phyloP scores from a whole-genome alignment of 2,329 filamentous ascomycete genomes.

The Trichoderma asperellum region DNA sequence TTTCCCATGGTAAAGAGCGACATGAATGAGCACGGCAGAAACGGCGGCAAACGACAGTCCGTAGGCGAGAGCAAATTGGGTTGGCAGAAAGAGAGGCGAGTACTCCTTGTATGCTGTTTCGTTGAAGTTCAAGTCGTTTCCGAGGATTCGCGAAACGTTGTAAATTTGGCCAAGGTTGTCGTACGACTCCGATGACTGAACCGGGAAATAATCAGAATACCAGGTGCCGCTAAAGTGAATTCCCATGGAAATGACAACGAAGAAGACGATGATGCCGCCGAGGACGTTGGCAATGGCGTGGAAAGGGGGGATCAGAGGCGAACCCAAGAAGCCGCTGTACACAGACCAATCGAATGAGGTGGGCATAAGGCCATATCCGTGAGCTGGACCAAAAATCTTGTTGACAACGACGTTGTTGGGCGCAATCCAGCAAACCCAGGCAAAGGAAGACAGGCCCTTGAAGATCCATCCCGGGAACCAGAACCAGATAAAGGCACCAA shows the following conservation, averaged over 20 bases:
- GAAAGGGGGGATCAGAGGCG: slow-evolving; percentile 58
- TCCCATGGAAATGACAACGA: slow-evolving; percentile 60
- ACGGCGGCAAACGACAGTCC: slow-evolving; percentile 71
- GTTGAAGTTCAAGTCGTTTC: slow-evolving; percentile 60
- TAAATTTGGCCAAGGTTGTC: slow-evolving; percentile 66
- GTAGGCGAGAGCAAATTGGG: slow-evolving; percentile 64
- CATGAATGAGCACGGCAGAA: slow-evolving; percentile 62
- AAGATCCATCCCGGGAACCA: slow-evolving; percentile 67
- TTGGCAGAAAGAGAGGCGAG: slow-evolving; percentile 67
- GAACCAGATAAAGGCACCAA: slow-evolving; percentile 58
- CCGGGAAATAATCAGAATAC: slow-evolving; percentile 64
- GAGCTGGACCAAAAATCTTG: slow-evolving; percentile 64
- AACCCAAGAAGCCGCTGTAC: slow-evolving; percentile 54
- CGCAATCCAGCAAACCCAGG: slow-evolving; percentile 65
- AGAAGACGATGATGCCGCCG: slow-evolving; percentile 58
- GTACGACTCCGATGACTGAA: slow-evolving; percentile 63
- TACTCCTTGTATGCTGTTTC: slow-evolving; percentile 64
- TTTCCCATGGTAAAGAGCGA: slow-evolving; percentile 58
- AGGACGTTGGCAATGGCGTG: slow-evolving; percentile 60
- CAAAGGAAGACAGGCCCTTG: slow-evolving; percentile 65
- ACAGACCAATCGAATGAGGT: slow-evolving; percentile 61
- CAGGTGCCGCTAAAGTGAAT: slow-evolving; percentile 61
- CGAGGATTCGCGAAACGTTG: slow-evolving; percentile 64
- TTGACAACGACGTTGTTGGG: slow-evolving; percentile 64
- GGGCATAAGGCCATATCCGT: slow-evolving; percentile 62